These are phyloP conservation scores for Waltiozyma sp. DNA, from an alignment of 1,139 yeast genomes.

Conservation along the genomic window DNA sequence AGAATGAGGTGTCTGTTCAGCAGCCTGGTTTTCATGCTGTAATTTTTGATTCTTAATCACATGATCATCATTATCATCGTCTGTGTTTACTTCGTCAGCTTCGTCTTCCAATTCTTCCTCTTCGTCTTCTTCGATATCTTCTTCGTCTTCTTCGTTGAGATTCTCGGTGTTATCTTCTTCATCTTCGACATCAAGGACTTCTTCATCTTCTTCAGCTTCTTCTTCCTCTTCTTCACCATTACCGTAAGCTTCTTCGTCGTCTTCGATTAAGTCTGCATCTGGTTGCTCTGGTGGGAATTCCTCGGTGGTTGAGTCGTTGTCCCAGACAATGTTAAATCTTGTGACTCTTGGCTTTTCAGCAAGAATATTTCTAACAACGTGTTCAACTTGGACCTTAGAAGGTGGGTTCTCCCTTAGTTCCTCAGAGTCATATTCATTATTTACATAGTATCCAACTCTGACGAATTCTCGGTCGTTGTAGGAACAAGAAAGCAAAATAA, in stretches of 20 bases:
- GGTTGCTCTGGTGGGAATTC: conserved; percentile 75
- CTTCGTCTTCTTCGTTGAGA: conserved; percentile 28
- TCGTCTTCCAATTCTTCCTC: conserved; percentile 18
- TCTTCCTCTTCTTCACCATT: conserved; percentile 44
- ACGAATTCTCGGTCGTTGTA: conserved; percentile 92
- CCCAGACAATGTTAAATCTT: conserved; percentile 94
- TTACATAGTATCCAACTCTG: conserved; percentile 93
- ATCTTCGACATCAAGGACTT: conserved; percentile 29
- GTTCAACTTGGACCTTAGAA: conserved; percentile 84
- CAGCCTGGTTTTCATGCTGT: conserved; percentile 16
- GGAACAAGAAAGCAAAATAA: conserved; percentile 81
- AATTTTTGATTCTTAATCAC: conserved; percentile 17
- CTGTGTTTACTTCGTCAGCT: conserved; percentile 21
- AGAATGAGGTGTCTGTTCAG: background rate
- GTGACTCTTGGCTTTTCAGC: conserved; percentile 98
- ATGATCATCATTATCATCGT: conserved; percentile 20
- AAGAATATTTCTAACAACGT: conserved; percentile 83
- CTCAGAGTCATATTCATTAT: conserved; percentile 90
- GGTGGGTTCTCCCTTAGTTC: conserved; percentile 94
- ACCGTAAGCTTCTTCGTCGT: conserved; percentile 45
- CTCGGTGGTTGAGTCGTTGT: conserved; percentile 45
- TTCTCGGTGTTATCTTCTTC: conserved; percentile 25
- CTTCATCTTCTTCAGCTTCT: conserved; percentile 38
- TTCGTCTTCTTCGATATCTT: conserved; percentile 27
- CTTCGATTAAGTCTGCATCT: conserved; percentile 44